Conservation (phyloP, 176 grass and related monocot species). For the Bolboschoenus planiculmis region DNA sequence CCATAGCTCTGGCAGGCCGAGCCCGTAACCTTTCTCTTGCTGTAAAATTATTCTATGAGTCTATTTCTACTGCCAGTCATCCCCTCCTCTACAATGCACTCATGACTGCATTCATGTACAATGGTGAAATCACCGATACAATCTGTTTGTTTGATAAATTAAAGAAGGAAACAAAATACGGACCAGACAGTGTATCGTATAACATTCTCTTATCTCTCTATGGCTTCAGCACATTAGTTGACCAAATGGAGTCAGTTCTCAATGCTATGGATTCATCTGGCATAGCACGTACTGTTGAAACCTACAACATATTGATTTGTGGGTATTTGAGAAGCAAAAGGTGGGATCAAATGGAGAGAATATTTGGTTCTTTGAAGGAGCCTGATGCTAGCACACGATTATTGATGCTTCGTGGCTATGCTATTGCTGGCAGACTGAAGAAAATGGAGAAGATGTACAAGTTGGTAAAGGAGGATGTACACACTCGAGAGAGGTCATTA, state of each 20-base stretch:
- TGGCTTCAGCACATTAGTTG: slow-evolving; percentile 21
- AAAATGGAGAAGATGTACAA: slow-evolving; percentile 45
- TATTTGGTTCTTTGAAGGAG: slow-evolving; percentile 21
- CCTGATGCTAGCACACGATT: slow-evolving; percentile 22
- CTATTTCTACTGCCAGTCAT: background rate
- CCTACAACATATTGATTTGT: slow-evolving; percentile 33
- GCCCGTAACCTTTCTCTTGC: slow-evolving; percentile 31
- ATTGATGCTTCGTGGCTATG: slow-evolving; percentile 41
- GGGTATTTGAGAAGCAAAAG: slow-evolving; percentile 33
- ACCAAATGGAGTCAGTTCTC: slow-evolving; percentile 37
- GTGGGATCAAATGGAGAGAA: slow-evolving; percentile 33
- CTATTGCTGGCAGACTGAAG: slow-evolving; percentile 22
- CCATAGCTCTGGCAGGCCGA: slow-evolving; percentile 33
- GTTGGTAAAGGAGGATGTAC: slow-evolving; percentile 25
- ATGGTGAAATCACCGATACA: slow-evolving; percentile 12
- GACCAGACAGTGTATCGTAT: slow-evolving; percentile 26
- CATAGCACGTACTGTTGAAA: slow-evolving; percentile 21
- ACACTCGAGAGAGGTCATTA: slow-evolving; percentile 4
- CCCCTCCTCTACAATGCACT: slow-evolving; percentile 32
- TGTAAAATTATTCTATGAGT: slow-evolving; percentile 28
- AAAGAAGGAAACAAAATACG: slow-evolving; percentile 14
- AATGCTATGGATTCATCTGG: slow-evolving; percentile 24
- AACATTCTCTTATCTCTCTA: slow-evolving; percentile 43
- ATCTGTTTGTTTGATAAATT: slow-evolving; percentile 27
- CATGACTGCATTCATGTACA: slow-evolving; percentile 35